A percentile compares a stretch with the other conserved stretches of the same genome.
These are phyloP conservation scores for Fraxinus platypoda DNA, from an alignment of 305 asterid genomes.

Conservation along the genomic window DNA sequence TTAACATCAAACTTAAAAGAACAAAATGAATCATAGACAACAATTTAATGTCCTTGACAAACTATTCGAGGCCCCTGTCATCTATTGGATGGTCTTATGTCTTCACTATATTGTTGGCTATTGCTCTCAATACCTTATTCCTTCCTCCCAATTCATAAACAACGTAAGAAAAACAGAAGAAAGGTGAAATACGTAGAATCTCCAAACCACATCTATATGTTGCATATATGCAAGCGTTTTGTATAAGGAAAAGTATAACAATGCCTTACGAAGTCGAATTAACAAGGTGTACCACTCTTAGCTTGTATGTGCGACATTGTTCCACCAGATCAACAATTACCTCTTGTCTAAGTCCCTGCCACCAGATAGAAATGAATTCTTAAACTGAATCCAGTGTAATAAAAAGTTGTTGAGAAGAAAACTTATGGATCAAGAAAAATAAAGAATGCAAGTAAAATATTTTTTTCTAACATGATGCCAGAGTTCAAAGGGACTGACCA, in stretches of 20 bases:
- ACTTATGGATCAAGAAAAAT: not conserved
- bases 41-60: conserved; percentile 8
- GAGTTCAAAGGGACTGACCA: not conserved
- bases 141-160: not conserved
- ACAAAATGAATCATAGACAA: not conserved
- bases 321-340: conserved; percentile 96
- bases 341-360: conserved; percentile 88
- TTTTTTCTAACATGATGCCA: conserved; percentile 10
- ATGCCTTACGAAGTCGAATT: conserved; percentile 95
- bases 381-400: not conserved
- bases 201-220: not conserved
- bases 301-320: conserved; percentile 93
- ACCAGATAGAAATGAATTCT: conserved; percentile 19
- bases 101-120: conserved; percentile 2
- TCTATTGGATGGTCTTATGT: conserved; percentile 9
- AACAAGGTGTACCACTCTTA: conserved; percentile 96
- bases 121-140: not conserved
- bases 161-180: not conserved
- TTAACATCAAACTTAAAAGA: not conserved
- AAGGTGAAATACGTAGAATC: not conserved
- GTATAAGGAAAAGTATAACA: conserved; percentile 20
- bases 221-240: conserved; percentile 1
- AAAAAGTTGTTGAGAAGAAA: not conserved
- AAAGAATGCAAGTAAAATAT: not conserved
- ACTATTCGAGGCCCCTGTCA: conserved; percentile 6